A percentile compares a stretch with the other conserved stretches of the same genome.
phyloP scores from a whole-genome alignment of 1,284 basidiomycete species.

The Mrakiaceae sp. region DNA sequence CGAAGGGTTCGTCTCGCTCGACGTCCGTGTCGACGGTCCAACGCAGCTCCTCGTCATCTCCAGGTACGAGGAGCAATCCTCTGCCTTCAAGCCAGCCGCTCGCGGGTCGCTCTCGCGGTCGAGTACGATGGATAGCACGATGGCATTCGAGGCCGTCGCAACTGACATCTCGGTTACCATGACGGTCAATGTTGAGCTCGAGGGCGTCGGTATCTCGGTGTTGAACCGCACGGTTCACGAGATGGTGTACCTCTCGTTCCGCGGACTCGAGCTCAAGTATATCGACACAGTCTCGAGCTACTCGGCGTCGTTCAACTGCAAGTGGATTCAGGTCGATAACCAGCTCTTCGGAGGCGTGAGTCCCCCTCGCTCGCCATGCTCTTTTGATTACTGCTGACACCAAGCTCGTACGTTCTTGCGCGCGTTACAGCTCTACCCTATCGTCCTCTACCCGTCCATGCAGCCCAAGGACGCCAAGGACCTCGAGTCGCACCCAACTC shows the following conservation, averaged over 20 bases:
- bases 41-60: constrained; percentile 81
- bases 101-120: constrained; percentile 48
- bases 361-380: too few species aligned
- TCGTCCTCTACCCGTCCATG: constrained; percentile 89
- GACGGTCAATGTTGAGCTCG: constrained; percentile 63
- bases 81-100: constrained; percentile 74
- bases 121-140: constrained; percentile 46
- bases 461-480: constrained; percentile 69
- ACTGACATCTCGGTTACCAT: constrained; percentile 57
- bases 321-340: constrained; percentile 90
- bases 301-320: constrained; percentile 70
- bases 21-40: constrained; percentile 81
- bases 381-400: too few species aligned
- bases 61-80: constrained; percentile 73
- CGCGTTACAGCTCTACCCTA: constrained; percentile 55
- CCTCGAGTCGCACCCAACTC: constrained; percentile 75
- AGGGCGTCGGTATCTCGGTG: constrained; percentile 86
- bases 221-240: constrained; percentile 82
- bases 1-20: constrained; percentile 58
- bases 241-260: constrained; percentile 77
- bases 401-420: constrained; percentile 7
- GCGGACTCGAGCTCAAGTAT: constrained; percentile 76
- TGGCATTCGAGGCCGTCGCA: constrained; percentile 74
- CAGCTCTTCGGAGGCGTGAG: constrained; percentile 77
- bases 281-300: constrained; percentile 70